Evolutionary conservation across 1,284 basidiomycete species (phyloP).

Genomic region (Fomitopsis schrenkii): DNA sequence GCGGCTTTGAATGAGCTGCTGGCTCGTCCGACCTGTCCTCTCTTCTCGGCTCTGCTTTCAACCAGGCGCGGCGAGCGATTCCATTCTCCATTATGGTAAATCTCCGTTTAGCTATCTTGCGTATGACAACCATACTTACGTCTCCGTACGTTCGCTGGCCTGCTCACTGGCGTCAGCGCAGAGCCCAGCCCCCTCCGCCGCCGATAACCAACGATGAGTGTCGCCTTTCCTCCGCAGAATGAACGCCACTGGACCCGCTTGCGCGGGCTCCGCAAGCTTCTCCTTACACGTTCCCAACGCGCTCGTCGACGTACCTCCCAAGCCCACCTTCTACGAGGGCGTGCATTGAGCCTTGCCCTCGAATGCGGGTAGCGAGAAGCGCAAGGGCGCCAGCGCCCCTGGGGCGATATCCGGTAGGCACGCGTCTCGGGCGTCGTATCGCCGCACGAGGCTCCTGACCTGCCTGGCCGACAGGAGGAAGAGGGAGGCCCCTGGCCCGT

Average conservation of each 20-base stretch:
- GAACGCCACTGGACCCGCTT: neutral
- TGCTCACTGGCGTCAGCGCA: neutral
- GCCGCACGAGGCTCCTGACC: neutral
- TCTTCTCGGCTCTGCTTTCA: neutral
- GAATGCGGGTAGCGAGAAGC: neutral
- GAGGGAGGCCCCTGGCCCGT: neutral
- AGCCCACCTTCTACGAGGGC: neutral
- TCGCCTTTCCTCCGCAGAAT: neutral
- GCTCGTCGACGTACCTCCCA: neutral
- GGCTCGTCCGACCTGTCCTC: neutral
- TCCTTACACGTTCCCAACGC: neutral
- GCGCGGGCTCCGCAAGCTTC: neutral
- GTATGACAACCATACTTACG: neutral
- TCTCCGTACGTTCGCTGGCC: neutral
- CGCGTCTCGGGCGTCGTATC: neutral
- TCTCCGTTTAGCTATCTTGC: neutral
- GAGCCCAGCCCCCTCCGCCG: neutral
- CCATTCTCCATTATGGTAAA: neutral
- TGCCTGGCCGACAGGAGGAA: too few relatives aligned
- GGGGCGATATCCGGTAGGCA: neutral
- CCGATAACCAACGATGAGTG: neutral
- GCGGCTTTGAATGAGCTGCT: neutral
- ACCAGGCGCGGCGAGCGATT: neutral
- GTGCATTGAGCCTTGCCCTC: neutral
- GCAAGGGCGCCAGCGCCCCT: neutral